phyloP scores from a whole-genome alignment of 768 basidiomycete species.

The Boletellus ananiceps region DNA sequence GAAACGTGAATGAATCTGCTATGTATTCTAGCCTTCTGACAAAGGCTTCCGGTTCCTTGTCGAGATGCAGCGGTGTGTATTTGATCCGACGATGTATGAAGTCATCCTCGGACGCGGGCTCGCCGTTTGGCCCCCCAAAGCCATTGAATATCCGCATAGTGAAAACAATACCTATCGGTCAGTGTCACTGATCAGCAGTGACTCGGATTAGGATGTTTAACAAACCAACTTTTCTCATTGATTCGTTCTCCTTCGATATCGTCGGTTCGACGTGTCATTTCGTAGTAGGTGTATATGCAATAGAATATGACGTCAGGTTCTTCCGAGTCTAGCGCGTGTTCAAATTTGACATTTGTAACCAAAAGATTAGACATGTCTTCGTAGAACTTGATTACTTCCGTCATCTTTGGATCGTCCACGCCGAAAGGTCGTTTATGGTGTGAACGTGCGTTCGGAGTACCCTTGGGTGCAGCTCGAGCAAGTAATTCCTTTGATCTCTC shows the following conservation, averaged over 20 bases:
- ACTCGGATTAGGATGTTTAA: neutral
- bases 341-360: constrained; percentile 55
- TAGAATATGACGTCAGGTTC: constrained; percentile 54
- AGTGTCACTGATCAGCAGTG: constrained; percentile 2
- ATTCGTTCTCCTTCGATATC: constrained; percentile 32
- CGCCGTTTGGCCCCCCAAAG: constrained; percentile 28
- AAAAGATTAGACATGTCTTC: constrained; percentile 83
- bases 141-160: constrained; percentile 46
- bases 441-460: constrained; percentile 33
- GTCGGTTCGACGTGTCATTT: constrained; percentile 28
- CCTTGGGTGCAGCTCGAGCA: constrained; percentile 39
- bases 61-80: constrained; percentile 61
- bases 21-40: constrained; percentile 60
- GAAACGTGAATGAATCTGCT: constrained; percentile 61
- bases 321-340: constrained; percentile 23
- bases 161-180: constrained; percentile 54
- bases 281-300: constrained; percentile 62
- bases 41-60: constrained; percentile 55
- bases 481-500: constrained; percentile 45
- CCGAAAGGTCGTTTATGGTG: constrained; percentile 35
- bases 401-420: constrained; percentile 53
- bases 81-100: constrained; percentile 36
- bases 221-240: constrained; percentile 30
- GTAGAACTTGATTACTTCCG: constrained; percentile 66
- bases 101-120: constrained; percentile 31